Base-by-base conservation (phyloP, 2,329 filamentous ascomycete genomes). In the Capronia americana region DNA sequence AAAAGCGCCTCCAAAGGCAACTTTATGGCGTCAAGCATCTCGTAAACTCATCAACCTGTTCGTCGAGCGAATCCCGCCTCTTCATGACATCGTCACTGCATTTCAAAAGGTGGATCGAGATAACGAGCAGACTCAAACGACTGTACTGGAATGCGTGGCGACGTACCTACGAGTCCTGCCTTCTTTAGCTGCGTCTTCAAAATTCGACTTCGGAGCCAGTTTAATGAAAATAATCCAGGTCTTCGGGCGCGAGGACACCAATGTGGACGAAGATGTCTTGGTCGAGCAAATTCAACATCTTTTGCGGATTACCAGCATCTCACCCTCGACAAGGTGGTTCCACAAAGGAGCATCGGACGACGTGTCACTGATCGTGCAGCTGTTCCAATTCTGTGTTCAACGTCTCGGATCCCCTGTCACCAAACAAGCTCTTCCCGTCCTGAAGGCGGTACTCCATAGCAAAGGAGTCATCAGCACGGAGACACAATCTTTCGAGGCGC, bases 311-410 rank as follows among this genome's bases (percentile, higher is more conserved):
- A 92, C 93, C 3, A 87, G 88, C 69, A 87, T 89, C 72, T 96
- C 93, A 2, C 88, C 91, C 0, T 89, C 89, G 5, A 95, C 97
- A 88, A 88, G 90, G 69, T 98, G 94, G 94, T 97, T 95, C 81
- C 85, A 90, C 69, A 93, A 91, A 74, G 82, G 85, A 67, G 86
- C 84, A 80, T 75, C 71, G 77, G 68, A 64, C 30, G 30, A 44
- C 30, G 77, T 12, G 77, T 83, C 70, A 77, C 80, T 70, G 76
- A 77, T 63, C 78, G 79, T 51, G 76, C 79, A 23, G 78, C 80
- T 69, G 77, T 76, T 17, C 79, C 78, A 4, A 76, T 81, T 44
- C 67, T 81, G 57, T 67, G 76, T 79, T 14, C 72, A 79, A 23
- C 30, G 30, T 14, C 46, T 57, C 12, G 56, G 34, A 12, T 34